Conservation (phyloP, 2,329 filamentous ascomycete species). For the Colletotrichum liriopes region DNA sequence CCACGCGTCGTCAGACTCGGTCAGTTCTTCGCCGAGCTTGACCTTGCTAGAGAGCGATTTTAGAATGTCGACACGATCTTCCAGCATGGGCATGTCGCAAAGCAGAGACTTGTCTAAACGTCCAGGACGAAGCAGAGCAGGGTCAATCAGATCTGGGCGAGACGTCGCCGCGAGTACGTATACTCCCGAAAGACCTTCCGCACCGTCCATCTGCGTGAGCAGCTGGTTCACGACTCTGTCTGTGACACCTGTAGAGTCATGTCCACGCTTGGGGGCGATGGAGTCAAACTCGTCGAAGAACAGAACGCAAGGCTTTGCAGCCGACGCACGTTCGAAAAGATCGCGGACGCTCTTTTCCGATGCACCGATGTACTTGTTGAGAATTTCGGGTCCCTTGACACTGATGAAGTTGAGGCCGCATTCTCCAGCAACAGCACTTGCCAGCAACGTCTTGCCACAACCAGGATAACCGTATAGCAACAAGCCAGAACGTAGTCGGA, state of each 20-base stretch:
- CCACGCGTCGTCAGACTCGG: conserved; percentile 69
- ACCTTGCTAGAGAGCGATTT: conserved; percentile 87
- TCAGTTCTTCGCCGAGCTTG: conserved; percentile 78
- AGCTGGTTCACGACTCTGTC: conserved; percentile 99
- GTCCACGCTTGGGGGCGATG: conserved; percentile 96
- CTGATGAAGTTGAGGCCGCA: conserved; percentile 98
- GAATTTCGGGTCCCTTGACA: conserved; percentile 96
- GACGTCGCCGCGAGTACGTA: conserved; percentile 97
- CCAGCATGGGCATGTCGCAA: conserved; percentile 86
- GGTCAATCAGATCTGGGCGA: conserved; percentile 94
- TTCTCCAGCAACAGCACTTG: conserved; percentile 96
- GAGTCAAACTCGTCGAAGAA: conserved; percentile 99
- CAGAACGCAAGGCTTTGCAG: conserved; percentile 91
- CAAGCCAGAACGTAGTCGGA: conserved; percentile 93
- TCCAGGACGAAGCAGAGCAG: conserved; percentile 90
- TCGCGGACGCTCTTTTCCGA: conserved; percentile 97
- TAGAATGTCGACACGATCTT: conserved; percentile 92
- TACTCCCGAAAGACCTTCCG: conserved; percentile 93
- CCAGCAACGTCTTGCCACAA: conserved; percentile 95
- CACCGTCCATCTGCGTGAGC: conserved; percentile 98
- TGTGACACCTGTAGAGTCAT: conserved; percentile 98
- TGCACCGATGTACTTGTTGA: conserved; percentile 99
- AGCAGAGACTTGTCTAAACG: conserved; percentile 93
- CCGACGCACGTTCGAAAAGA: conserved; percentile 91
- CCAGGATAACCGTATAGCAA: conserved; percentile 96